Base-by-base conservation (phyloP, 176 grass and related monocot species). In the Secale cereale region DNA sequence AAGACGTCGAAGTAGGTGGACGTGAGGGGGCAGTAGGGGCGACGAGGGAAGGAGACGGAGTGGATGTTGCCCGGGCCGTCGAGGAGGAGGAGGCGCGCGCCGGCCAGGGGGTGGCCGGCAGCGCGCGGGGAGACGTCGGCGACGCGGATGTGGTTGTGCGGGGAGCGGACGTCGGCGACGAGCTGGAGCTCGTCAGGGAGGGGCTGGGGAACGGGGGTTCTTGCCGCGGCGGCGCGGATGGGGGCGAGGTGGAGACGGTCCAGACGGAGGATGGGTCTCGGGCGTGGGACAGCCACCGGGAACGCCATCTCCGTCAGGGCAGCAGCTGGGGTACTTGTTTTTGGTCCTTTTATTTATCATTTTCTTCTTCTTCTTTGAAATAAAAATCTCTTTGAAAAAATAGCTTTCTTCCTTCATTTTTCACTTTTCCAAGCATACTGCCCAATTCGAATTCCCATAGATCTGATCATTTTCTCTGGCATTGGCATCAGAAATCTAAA, bases 61-160 rank as follows among this genome's bases (percentile, higher is more conserved):
- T 97, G 92, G 72, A 97, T 94, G 90, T 97, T 94, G 45, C 92
- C 92, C 3, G 92, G 92, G 4, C n/a, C 48, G 81, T 97, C 94
- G 13, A 97, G 92, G 65, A 97, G 94, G 39, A 97, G 92, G 57
- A 94, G 90, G 80, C 94, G 94, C 10, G 92, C 93, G n/a, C 94
- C 90, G 41, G 94, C 92, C 25, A 97, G 86, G 20, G 92, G 88
- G 64, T 97, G 95, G 17, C 82, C 80, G 57, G 87, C 79, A 35
- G 94, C 88, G 14, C 56, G 81, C 7, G 68, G 88, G 27, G 92
- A 97, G 54, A 97, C 94, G 71, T 97, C 86, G 74, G 93, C 84
- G 14, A 97, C 90, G 57, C 92, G 90, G 79, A 94, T 97, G 85
- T 92, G 85, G 82, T 97, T 97, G 84, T 97, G 37, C 0, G 56